Evolutionary conservation across 2,329 filamentous ascomycete species (phyloP).

Genomic region (Penicillium digitatum): DNA sequence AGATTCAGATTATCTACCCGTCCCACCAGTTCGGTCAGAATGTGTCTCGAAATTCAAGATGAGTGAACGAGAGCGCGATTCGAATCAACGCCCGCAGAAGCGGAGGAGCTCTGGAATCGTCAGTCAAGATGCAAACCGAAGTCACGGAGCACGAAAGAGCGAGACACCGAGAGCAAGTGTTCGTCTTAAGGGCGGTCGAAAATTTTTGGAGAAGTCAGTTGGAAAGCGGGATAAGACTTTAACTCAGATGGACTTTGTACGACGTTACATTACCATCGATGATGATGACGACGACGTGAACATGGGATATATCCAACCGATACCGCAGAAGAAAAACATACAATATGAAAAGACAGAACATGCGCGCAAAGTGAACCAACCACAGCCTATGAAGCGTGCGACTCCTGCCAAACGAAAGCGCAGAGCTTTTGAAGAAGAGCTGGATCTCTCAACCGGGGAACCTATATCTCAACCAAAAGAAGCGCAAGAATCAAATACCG

Average conservation of each 20-base stretch:
- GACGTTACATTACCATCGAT: conserved; percentile 32
- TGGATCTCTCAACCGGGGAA: conserved; percentile 23
- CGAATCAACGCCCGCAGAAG: conserved; percentile 13
- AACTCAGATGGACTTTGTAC: conserved; percentile 44
- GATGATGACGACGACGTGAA: conserved; percentile 34
- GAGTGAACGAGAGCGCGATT: conserved; percentile 1
- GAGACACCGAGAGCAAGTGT: conserved; percentile 21
- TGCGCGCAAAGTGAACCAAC: not conserved
- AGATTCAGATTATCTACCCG: conserved; percentile 22
- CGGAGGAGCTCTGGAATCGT: conserved; percentile 13
- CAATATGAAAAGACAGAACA: not conserved
- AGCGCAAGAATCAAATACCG: conserved; percentile 1
- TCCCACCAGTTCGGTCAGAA: conserved; percentile 10
- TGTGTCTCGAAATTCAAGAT: conserved; percentile 10
- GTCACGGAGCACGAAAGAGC: conserved; percentile 13
- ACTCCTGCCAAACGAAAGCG: conserved; percentile 13
- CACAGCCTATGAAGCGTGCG: not conserved
- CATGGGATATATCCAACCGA: conserved; percentile 31
- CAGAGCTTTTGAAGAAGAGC: conserved; percentile 14
- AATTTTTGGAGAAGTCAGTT: conserved; percentile 22
- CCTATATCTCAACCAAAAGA: conserved; percentile 14
- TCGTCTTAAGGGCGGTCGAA: conserved; percentile 20
- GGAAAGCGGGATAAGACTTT: conserved; percentile 36
- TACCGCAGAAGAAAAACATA: conserved; percentile 14
- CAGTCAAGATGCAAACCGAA: conserved; percentile 3